phyloP scores from a whole-genome alignment of 257 asterid species.

The Scutellaria galericulata region DNA sequence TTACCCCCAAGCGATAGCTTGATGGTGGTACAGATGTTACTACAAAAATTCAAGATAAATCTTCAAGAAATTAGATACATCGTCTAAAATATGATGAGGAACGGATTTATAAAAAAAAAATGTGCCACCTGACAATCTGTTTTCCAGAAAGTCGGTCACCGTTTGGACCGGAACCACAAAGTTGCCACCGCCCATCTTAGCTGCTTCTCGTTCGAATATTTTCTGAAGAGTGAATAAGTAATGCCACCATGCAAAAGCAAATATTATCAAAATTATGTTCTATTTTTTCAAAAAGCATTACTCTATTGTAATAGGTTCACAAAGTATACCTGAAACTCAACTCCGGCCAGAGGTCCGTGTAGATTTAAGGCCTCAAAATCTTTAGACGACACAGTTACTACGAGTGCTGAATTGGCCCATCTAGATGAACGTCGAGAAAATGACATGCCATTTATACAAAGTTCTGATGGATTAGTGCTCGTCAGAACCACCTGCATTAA shows the following conservation, averaged over 20 bases:
- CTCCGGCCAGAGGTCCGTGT: constrained; percentile 89
- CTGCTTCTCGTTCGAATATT: constrained; percentile 74
- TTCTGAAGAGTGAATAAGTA: constrained; percentile 47
- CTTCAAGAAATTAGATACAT: not conserved
- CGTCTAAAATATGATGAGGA: not conserved
- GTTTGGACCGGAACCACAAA: constrained; percentile 89
- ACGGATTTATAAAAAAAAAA: not conserved
- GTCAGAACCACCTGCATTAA: constrained; percentile 89
- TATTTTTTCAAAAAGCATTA: not conserved
- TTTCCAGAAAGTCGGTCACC: constrained; percentile 73
- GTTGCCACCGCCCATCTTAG: constrained; percentile 92
- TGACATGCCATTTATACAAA: constrained; percentile 96
- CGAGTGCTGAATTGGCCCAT: constrained; percentile 98
- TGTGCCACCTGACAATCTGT: constrained; percentile 61
- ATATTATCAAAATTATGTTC: not conserved
- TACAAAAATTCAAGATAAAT: constrained; percentile 42
- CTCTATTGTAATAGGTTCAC: not conserved
- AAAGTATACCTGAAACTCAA: constrained; percentile 79
- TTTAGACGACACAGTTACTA: constrained; percentile 69
- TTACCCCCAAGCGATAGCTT: constrained; percentile 92
- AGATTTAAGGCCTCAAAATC: constrained; percentile 70
- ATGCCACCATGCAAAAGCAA: constrained; percentile 4
- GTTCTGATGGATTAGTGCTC: constrained; percentile 85
- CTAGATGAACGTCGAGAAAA: constrained; percentile 88
- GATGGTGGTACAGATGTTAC: constrained; percentile 74